Base-by-base conservation (phyloP, 257 asterid species). In the Eustoma russellianum region DNA sequence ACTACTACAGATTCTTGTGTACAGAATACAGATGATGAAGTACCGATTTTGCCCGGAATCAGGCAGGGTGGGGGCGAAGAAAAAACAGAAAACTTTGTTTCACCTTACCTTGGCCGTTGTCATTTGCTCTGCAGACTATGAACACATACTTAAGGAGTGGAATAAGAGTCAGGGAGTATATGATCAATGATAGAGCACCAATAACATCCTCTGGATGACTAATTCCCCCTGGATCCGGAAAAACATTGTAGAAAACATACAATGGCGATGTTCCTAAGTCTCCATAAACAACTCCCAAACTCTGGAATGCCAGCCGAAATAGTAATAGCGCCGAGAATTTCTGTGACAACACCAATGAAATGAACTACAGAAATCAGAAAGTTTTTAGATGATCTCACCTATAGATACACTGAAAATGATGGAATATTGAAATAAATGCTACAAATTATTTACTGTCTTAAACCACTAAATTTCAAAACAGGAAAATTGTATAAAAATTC, bases 191-290 rank as follows among this genome's bases (percentile, higher is more conserved):
- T 52, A 93, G 94, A 63, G 97, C 97, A 0, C 99, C 99, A 40
- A 88, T 68, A 52, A 88, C 67, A 69, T 93, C 99, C 66, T 93
- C 93, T 0, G 88, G 56, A 47, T 93, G 87, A 3, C 79, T 74
- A 58, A 93, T 78, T 62, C 87, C 87, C 15, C 66, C 81, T 16
- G 99, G 99, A 18, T 67, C 80, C 16, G 99, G 99, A 69, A 93
- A 93, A 18, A 93, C 88, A 61, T 93, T 93, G 76, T 85, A 74
- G 87, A 88, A 93, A 48, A 93, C 99, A 66, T 93, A 93, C 70
- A 93, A 73, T 0, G 99, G 99, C 57, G 99, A 93, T 0, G 99
- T 93, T 48, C 97, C 99, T 71, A 93, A 67, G 80, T 93, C 99
- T 52, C 99, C 99, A 55, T 93, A 93, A 18, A 93, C 99, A 44